Percentiles rank a stretch among this genome's conserved stretches.
Evolutionary conservation across 257 asterid genomes (phyloP).

Genomic region (Solanum habrochaites): DNA sequence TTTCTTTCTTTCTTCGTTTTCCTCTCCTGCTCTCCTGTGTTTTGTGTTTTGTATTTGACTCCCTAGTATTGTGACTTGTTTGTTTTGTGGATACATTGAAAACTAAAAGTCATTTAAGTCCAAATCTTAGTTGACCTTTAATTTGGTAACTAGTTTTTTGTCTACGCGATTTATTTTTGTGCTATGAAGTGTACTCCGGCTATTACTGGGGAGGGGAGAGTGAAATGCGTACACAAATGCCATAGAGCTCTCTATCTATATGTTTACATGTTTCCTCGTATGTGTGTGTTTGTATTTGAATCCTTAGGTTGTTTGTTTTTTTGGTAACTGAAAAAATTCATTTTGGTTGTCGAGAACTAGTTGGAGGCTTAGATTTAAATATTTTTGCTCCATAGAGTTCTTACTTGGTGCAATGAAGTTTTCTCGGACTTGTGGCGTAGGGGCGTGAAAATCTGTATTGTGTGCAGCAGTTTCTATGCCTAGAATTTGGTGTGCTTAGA

Average conservation of each 20-base stretch:
- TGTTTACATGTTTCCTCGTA: background rate
- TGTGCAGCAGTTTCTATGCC: background rate
- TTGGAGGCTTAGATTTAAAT: background rate
- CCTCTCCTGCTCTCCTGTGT: background rate
- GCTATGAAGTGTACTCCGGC: background rate
- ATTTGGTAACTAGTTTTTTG: too few relatives aligned
- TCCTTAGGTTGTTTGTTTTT: background rate
- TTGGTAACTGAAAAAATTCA: background rate
- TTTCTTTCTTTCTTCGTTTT: background rate
- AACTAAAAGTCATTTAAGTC: background rate
- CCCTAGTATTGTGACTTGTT: too few relatives aligned
- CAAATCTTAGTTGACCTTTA: too few relatives aligned
- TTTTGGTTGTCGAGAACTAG: background rate
- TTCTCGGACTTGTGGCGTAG: background rate
- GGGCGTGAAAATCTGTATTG: background rate
- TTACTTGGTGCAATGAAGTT: background rate
- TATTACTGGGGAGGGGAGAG: background rate
- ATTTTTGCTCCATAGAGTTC: background rate
- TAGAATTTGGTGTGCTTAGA: background rate
- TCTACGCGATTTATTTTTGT: too few relatives aligned
- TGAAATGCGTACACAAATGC: background rate
- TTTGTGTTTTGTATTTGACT: background rate
- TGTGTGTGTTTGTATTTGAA: background rate
- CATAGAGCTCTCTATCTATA: background rate
- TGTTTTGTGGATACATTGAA: background rate